Base-by-base conservation (phyloP, 495 filamentous ascomycete genomes). In the Lepraria neglecta region DNA sequence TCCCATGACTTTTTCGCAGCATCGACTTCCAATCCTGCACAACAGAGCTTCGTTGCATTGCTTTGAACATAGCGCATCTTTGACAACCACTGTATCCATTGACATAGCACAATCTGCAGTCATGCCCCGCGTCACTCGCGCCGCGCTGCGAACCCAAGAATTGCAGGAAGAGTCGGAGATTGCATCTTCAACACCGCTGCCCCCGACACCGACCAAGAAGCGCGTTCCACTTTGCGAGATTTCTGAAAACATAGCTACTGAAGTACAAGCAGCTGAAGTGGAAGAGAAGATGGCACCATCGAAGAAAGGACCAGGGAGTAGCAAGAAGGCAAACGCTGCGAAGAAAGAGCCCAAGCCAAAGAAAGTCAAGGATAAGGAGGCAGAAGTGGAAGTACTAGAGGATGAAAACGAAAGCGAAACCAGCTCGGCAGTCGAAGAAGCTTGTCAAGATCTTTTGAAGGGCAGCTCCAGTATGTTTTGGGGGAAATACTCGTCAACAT, bases 51-150 rank as follows among this genome's bases (percentile, higher is more conserved):
- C 15, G 24, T 59, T 28, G 4, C 6, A 17, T 43, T 30, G 42
- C 21, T 15, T 40, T 52, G 47, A 33, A 52, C 12, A 15, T 21
- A 6, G 24, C 3, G 33, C 58, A 59, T 24, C 42, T 12, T 44
- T 44, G 30, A 10, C 33, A 17, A 19, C 11, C 17, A 17, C 42
- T 31, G 21, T 24, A 31, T 52, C n/a, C 19, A 56, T 28, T 40
- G 21, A 4, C 11, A 12, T 33, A 33, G 17, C 51, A 47, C 38
- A 61, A 9, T 40, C 40, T 19, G 60, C 61, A 40, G 67, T 44
- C 55, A 76, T 74, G 69, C 63, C 71, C 64, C 71, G 71, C 56
- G 61, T 68, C 45, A 75, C 73, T 31, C 69, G 74, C 58, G 67
- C 71, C 44, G 61, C 64, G 56, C 52, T 66, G 40, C 67, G 65